Evolutionary conservation across 75 land plant genomes (phyloP).

Genomic region (Sequoiadendron giganteum): DNA sequence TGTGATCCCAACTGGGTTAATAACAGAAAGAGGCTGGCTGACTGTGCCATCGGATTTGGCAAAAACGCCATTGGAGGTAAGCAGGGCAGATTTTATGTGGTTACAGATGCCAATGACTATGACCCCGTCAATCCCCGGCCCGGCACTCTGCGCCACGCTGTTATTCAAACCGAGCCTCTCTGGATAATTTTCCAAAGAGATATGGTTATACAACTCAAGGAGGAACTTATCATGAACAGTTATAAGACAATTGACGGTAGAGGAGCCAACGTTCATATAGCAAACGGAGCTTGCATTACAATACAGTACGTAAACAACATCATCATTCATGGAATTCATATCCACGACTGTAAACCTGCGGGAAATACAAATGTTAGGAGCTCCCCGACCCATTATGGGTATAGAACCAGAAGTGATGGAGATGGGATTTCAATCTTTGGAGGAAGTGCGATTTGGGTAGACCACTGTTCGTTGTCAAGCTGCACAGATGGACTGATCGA

Average conservation of each 20-base stretch:
- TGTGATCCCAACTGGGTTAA: constrained; percentile 50
- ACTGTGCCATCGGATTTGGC: constrained; percentile 76
- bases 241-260: constrained; percentile 86
- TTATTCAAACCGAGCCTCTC: constrained; percentile 32
- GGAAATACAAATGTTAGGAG: constrained; percentile 79
- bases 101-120: constrained; percentile 44
- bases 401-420: constrained; percentile 70
- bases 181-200: constrained; percentile 84
- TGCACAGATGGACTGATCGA: constrained; percentile 83
- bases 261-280: constrained; percentile 74
- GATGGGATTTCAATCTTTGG: constrained; percentile 73
- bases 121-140: constrained; percentile 47
- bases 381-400: constrained; percentile 65
- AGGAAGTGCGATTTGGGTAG: constrained; percentile 69
- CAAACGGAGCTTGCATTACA: constrained; percentile 72
- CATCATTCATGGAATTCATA: constrained; percentile 76
- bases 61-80: constrained; percentile 53
- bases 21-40: constrained; percentile 54
- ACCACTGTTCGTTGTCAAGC: constrained; percentile 66
- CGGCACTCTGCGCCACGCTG: constrained; percentile 58
- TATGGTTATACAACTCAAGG: constrained; percentile 68
- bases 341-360: constrained; percentile 73
- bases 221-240: constrained; percentile 85
- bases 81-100: constrained; percentile 31
- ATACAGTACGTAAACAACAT: constrained; percentile 64